Evolutionary conservation across 768 basidiomycete species (phyloP), one percentile per base, ranked within the genome.

Genomic region (Royoungia palumana): DNA sequence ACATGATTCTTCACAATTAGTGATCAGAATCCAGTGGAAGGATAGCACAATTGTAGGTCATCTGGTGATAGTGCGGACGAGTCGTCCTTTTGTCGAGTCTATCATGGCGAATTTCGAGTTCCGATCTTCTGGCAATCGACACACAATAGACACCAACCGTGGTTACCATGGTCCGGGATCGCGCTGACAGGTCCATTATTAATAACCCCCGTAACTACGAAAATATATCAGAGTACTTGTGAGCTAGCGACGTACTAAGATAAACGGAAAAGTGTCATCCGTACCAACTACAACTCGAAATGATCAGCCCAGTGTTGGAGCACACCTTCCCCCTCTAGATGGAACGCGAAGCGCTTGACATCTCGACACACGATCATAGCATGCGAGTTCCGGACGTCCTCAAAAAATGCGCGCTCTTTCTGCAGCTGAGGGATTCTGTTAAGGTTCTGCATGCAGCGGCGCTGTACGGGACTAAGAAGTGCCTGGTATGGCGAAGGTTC

Each of bases 301-400:
- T 77, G 71, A 49, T 79, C 75, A 9, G 84, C 85, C 84, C 86
- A 87, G 63, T 89, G 85, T 51, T 77, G 74, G 28, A 92, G 42
- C 4, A 90, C 76, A 30, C 80, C 79, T 60, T 82, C 80, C 16
- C 89, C 89, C 34, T 68, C 61, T 32, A 73, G 67, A 56, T 89
- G 85, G 12, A 65, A 53, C 54, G 76, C 70, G 61, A 86, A 87
- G 27, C 72, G 69, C 59, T 81, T 73, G 46, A 81, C 64, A 53
- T 90, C 87, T 37, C 89, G 72, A 62, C 78, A 82, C 10, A 92
- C 71, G 53, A 93, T 85, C 48, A 79, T 71, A 5, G 76, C 87
- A 67, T 93, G 89, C 22, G 87, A 70, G 58, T 90, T 90, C 34
- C 67, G 60, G 20, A 82, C 73, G 2, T 69, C 68, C 17, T 73